A percentile compares a stretch with the other conserved stretches of the same genome.
Evolutionary conservation across 2,329 filamentous ascomycete genomes (phyloP).

Genomic region (Penicillium sp.): DNA sequence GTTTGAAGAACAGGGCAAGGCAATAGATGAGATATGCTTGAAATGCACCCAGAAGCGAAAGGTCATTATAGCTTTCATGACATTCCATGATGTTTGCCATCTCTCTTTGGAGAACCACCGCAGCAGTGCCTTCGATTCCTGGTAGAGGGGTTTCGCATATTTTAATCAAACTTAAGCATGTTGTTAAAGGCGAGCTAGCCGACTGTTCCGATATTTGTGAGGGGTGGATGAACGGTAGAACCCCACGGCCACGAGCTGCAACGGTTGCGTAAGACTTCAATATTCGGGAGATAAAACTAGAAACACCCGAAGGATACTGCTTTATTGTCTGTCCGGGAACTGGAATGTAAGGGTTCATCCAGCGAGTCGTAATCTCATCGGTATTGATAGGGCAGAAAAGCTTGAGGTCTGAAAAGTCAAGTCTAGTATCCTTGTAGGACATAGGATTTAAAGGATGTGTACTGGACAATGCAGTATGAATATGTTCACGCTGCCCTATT

Average conservation of each 20-base stretch:
- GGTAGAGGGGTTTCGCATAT: conserved; percentile 41
- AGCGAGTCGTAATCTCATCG: conserved; percentile 51
- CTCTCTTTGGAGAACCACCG: conserved; percentile 42
- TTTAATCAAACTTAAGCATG: conserved; percentile 45
- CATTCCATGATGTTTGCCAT: conserved; percentile 42
- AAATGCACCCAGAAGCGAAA: conserved; percentile 45
- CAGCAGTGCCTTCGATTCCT: conserved; percentile 34
- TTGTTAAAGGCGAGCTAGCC: conserved; percentile 37
- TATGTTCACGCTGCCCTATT: background rate
- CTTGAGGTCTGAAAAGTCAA: conserved; percentile 36
- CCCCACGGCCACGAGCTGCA: conserved; percentile 37
- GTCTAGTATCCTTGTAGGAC: background rate
- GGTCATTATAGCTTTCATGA: conserved; percentile 23
- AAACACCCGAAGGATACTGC: conserved; percentile 40
- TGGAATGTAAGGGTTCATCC: conserved; percentile 52
- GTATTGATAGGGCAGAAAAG: conserved; percentile 51
- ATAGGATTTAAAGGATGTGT: background rate
- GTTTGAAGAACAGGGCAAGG: conserved; percentile 49
- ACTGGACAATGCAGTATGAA: background rate
- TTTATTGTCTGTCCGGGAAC: conserved; percentile 47
- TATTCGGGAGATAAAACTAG: conserved; percentile 43
- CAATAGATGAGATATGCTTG: conserved; percentile 55
- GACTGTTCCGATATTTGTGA: conserved; percentile 33
- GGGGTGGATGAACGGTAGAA: conserved; percentile 50
- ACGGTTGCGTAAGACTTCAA: conserved; percentile 48